phyloP scores from a whole-genome alignment of 352 stramenopile species.

The Phytophthora sansomeana region DNA sequence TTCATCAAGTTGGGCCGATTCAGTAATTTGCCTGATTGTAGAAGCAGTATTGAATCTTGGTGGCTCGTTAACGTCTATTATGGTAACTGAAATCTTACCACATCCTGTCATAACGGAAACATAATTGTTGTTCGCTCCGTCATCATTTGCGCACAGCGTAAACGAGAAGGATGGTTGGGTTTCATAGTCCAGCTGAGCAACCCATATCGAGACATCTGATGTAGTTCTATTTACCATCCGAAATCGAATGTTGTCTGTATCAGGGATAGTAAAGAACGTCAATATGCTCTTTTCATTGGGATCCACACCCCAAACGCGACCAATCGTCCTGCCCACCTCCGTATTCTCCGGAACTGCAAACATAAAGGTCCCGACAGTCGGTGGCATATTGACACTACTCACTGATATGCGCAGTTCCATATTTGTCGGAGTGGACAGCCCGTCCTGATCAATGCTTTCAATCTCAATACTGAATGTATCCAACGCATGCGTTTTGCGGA shows the following conservation, averaged over 20 bases:
- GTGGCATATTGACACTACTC: constrained; percentile 32
- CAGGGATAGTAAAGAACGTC: constrained; percentile 48
- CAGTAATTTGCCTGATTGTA: constrained; percentile 1
- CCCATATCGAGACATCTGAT: constrained; percentile 45
- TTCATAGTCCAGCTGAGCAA: constrained; percentile 49
- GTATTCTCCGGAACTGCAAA: constrained; percentile 27
- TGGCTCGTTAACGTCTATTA: constrained; percentile 55
- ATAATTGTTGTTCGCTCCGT: constrained; percentile 53
- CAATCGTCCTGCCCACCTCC: constrained; percentile 39
- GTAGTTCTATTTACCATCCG: constrained; percentile 29
- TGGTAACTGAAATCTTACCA: constrained; percentile 40
- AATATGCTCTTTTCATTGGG: constrained; percentile 48
- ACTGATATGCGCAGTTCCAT: constrained; percentile 25
- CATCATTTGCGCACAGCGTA: constrained; percentile 57
- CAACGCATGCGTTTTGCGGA: constrained; percentile 8
- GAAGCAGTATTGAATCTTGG: constrained; percentile 26
- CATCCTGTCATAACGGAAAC: constrained; percentile 59
- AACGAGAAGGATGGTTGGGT: constrained; percentile 35
- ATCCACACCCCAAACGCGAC: constrained; percentile 41
- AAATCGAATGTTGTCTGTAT: constrained; percentile 37
- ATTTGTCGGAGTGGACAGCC: constrained; percentile 20
- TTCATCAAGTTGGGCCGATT: constrained; percentile 23
- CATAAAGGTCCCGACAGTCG: constrained; percentile 21
- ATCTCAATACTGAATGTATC: constrained; percentile 27
- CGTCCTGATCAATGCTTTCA: constrained; percentile 24